Evolutionary conservation across 768 basidiomycete species (phyloP), one percentile per base, ranked within the genome.

Genomic region (Suillus spraguei): DNA sequence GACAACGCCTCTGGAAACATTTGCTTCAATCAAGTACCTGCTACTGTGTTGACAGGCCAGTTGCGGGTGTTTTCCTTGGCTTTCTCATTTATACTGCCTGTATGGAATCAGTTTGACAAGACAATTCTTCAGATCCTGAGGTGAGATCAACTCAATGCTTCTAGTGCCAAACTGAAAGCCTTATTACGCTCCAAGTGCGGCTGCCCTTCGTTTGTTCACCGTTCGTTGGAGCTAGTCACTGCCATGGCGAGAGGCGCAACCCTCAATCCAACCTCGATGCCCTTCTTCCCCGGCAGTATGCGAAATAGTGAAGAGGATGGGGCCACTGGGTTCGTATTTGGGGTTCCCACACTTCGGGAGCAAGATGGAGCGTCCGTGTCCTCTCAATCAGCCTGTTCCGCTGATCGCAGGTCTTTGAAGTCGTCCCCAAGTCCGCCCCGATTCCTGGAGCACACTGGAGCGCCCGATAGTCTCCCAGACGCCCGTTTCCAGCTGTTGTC

Each of bases 251-350:
- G 86, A 83, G 90, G 87, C 70, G 88, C 85, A 70, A 83, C 89
- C 64, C 80, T 93, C 69, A 92, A 93, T 76, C 91, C 92, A 67
- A 82, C 90, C 65, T 94, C 91, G 63, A 87, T 87, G 74, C 92
- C 92, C 59, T 94, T 94, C 83, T 92, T 92, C 74, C 92, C 92
- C 65, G 89, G 89, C 61, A 70, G 62, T 61, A 72, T 85, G 68
- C 86, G 87, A 66, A 71, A 80, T 67, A 79, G 72, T 69, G 87
- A 87, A 62, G 86, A 88, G 63, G 87, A 88, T 60, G 79, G 77
- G 55, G 71, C 74, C 56, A 76, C 72, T 69, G 78, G 77, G 64
- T 73, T 83, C 50, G 77, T 77, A 61, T 83, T 84, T 69, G 74
- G 76, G 56, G 81, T 81, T 72, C 80, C 81, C 67, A 72, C 78